Evolutionary conservation across 192 early-diverging fungal species (phyloP), one percentile per base, ranked within the genome.

Genomic region (Coemansia sp.): DNA sequence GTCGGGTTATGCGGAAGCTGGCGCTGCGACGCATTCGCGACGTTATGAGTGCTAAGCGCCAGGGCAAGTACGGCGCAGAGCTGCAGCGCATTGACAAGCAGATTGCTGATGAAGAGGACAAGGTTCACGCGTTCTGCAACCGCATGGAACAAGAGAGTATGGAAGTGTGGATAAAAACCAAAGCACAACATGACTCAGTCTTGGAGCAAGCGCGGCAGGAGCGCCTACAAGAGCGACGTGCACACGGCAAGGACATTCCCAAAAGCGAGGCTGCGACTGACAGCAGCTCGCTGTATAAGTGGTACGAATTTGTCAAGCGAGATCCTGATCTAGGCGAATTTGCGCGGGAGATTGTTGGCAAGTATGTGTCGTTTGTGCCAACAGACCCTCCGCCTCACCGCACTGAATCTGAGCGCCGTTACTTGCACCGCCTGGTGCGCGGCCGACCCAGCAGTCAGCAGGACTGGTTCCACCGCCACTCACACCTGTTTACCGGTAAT

Each of bases 401-500:
- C 15, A 67, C 76, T 2, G 67, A 73, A 14, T 71, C 76, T 7
- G 76, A 79, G 68, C 63, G 60, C 22, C 43, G 58, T 41, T 80
- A 67, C 50, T 48, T 80, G 17, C 45, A 58, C 49, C 59, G 38
- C 19, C 64, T 70, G 37, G 68, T 68, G 9, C 71, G 69, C 21
- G 58, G 43, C 9, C 66, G 63, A 29, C 68, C 63, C 2, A 29
- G 48, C 35, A 62, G 38, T 32, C 63, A 63, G 52, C 77, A 74
- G 53, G 77, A 80, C 39, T 80, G 77, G 77, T 80, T 80, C 58
- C 52, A 67, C 56, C 63, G 67, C 32, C 61, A 74, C 72, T 70
- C 65, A 32, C 77, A 80, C 59, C 53, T 80, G 43, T 72, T 80
- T 41, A 75, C 72, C 4, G 77, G 77, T 19, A 54, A 43, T 15